Conservation (phyloP, 164 flowering plant species). For the Dillenia turbinata region DNA sequence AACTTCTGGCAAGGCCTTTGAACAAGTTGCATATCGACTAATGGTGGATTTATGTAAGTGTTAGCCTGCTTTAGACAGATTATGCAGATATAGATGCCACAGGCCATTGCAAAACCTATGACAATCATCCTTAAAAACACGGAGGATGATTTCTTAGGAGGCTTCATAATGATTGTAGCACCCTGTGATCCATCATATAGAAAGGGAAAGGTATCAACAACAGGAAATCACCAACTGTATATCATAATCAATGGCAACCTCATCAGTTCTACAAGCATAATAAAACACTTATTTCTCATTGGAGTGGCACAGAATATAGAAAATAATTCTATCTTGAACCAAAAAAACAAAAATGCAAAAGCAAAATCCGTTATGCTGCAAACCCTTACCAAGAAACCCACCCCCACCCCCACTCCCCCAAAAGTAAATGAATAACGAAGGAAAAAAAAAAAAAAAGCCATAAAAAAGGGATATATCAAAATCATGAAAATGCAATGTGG, state of each 20-base stretch:
- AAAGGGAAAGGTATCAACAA: slow-evolving; percentile 2
- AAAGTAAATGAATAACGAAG: background rate
- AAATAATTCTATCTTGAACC: background rate
- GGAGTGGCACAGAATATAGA: background rate
- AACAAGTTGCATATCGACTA: slow-evolving; percentile 27
- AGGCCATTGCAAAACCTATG: slow-evolving; percentile 58
- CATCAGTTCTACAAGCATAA: background rate
- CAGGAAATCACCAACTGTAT: background rate
- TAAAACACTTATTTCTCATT: too few species aligned
- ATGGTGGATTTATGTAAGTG: slow-evolving; percentile 22
- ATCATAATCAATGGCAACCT: background rate
- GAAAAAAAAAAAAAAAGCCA: background rate
- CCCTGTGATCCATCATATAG: slow-evolving; percentile 39
- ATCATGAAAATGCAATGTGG: background rate
- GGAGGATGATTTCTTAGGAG: slow-evolving; percentile 61
- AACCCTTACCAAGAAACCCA: background rate
- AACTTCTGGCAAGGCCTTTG: slow-evolving; percentile 26
- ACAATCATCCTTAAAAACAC: slow-evolving; percentile 52
- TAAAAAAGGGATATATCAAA: too few species aligned
- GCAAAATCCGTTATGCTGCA: background rate
- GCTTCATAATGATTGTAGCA: slow-evolving; percentile 38
- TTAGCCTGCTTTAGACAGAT: slow-evolving; percentile 68
- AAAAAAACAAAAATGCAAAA: background rate
- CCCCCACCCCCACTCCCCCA: background rate
- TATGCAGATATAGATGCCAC: slow-evolving; percentile 65